Base-by-base conservation (phyloP, 2,329 filamentous ascomycete species). In the Hypoxylon sp. region DNA sequence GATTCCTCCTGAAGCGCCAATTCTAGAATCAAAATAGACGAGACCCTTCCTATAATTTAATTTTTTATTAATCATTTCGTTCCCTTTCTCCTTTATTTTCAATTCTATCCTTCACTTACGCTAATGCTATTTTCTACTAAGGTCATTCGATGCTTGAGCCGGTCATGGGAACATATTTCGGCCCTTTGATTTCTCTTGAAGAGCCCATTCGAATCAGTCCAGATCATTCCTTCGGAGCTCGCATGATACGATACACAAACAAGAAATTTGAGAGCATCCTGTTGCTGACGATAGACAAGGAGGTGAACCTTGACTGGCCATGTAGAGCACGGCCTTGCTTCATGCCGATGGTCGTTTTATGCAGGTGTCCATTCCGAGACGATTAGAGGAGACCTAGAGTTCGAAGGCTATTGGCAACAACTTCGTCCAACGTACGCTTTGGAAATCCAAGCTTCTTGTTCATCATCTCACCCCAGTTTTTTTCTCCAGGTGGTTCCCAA, bases 401-500 rank as follows among this genome's bases (percentile, higher is more conserved):
- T 25, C 25, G 23, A 2, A 57, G 32, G 14, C 38, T 23, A 36
- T 41, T 45, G 7, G 32, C 19, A n/a, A 34, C 38, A 46, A 50
- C 59, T 32, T 60, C 74, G 17, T 74, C 71, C 17, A 78, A 56
- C n/a, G 64, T 72, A 19, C 63, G 63, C 53, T 73, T 74, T 7
- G 73, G 64, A 34, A 78, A 65, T 2, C 73, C 74, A 41, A 80
- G 69, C 23, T 70, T 69, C 10, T 76, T 73, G 38, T 78, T 80
- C 68, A 76, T 70, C 14, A 80, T 75, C 25, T 74, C 70, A 1
- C 74, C 76, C 7, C n/a, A n/a, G 58, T 41, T 57, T 79, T 75
- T 57, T 77, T 75, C 56, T 80, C 77, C 28, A 80, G 55, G 50
- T 77, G 72, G 0, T 75, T 76, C 0, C 76, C 77, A 60, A 73